A percentile compares a stretch with the other conserved stretches of the same genome.
These are phyloP conservation scores for Euphorbia celastroides DNA, from an alignment of 441 rosid genomes.

Conservation along the genomic window DNA sequence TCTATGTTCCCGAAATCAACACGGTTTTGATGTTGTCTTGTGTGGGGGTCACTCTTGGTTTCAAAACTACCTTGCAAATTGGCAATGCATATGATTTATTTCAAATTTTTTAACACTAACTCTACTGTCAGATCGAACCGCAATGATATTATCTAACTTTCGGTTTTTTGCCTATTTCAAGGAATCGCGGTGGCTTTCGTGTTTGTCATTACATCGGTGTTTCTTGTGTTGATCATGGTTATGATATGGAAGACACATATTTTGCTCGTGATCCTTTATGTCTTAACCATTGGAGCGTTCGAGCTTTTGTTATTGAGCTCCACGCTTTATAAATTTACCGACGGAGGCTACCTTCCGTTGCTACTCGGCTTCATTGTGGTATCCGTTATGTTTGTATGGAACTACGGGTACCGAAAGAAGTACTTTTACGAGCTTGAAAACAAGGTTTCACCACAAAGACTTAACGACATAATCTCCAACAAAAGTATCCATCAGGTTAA, in stretches of 20 bases:
- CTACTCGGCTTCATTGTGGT: constrained; percentile 12
- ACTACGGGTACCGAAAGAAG: constrained; percentile 22
- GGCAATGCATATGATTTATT: constrained; percentile 33
- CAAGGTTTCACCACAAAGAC: constrained; percentile 11
- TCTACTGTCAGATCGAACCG: too few species aligned
- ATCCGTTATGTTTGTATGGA: constrained; percentile 24
- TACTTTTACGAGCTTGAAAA: constrained; percentile 25
- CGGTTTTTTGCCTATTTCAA: constrained; percentile 1
- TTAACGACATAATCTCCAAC: constrained; percentile 9
- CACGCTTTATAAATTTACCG: constrained; percentile 20
- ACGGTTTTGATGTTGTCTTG: constrained; percentile 31
- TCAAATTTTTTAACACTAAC: too few species aligned
- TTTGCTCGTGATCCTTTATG: constrained; percentile 12
- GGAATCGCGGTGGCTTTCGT: constrained; percentile 32
- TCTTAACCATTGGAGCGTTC: constrained; percentile 14
- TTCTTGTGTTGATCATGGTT: constrained; percentile 23
- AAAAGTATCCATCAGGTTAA: constrained; percentile 8
- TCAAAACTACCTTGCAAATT: constrained; percentile 24
- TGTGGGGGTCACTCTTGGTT: constrained; percentile 26
- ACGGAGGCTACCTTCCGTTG: constrained; percentile 31
- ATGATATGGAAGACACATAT: constrained; percentile 31
- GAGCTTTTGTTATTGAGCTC: constrained; percentile 22
- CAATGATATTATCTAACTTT: too few species aligned
- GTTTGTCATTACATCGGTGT: constrained; percentile 22
- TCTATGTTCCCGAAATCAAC: constrained; percentile 31